These are phyloP conservation scores for Gastrolobium bilobum DNA, from an alignment of 306 rosid species.

Conservation along the genomic window DNA sequence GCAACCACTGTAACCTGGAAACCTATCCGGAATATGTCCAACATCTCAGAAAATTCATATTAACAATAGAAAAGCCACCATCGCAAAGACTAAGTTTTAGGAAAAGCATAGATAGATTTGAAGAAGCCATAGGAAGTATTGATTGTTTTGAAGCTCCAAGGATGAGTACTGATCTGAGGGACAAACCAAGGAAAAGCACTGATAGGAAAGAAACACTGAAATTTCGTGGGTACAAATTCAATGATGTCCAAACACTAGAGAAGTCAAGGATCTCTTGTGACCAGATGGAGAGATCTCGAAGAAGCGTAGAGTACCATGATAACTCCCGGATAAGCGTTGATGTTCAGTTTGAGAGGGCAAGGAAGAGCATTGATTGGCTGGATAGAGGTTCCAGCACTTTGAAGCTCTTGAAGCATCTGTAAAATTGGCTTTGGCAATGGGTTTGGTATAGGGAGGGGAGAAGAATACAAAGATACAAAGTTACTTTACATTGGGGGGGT, in stretches of 20 bases:
- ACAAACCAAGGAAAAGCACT: slow-evolving; percentile 72
- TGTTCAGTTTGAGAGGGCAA: slow-evolving; percentile 66
- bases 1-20: slow-evolving; percentile 79
- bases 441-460: slow-evolving; percentile 45
- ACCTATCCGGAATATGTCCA: slow-evolving; percentile 67
- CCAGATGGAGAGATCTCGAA: slow-evolving; percentile 65
- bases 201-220: slow-evolving; percentile 64
- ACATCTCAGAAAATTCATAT: slow-evolving; percentile 73
- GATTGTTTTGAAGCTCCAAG: slow-evolving; percentile 73
- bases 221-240: slow-evolving; percentile 56
- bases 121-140: slow-evolving; percentile 61
- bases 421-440: slow-evolving; percentile 39
- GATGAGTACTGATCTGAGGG: slow-evolving; percentile 71
- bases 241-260: slow-evolving; percentile 58
- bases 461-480: slow-evolving; percentile 45
- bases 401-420: slow-evolving; percentile 43
- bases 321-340: slow-evolving; percentile 74
- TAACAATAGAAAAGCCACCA: slow-evolving; percentile 57
- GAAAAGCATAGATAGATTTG: slow-evolving; percentile 61
- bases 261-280: slow-evolving; percentile 62
- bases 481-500: slow-evolving; percentile 46
- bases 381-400: slow-evolving; percentile 70
- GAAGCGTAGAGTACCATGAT: slow-evolving; percentile 66
- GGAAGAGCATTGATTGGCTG: slow-evolving; percentile 80
- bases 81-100: slow-evolving; percentile 54